Base-by-base conservation (phyloP, 441 rosid genomes). In the Populus trichocarpa region DNA sequence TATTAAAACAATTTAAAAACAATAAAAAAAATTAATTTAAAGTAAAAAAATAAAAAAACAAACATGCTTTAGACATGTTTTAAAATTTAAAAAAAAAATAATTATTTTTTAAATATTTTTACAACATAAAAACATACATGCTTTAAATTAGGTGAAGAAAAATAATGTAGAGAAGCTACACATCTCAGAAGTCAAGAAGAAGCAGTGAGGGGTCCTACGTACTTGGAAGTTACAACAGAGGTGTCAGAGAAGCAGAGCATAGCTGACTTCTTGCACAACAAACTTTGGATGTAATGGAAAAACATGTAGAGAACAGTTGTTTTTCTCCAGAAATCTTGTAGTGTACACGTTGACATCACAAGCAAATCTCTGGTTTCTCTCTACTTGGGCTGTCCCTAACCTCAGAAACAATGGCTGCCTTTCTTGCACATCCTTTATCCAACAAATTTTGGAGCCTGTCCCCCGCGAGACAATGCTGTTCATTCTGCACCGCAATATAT, bases 121-220 rank as follows among this genome's bases (percentile, higher is more conserved):
- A 32, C 5, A 32, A 32, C 1, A 32, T 32, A 1, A 32, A 32
- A 32, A 32, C 33, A 32, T 6, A 32, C 33, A 6, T 32, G 33
- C 6, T 32, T 32, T 28, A 65, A 53, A 18, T 8, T 32, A 46
- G 69, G 63, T 7, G 11, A 63, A 61, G 76, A 23, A 73, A 10
- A 61, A 10, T 13, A 16, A 59, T n/a, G 4, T 2, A 59, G 25
- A 3, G 23, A 20, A 72, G 59, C 13, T 16, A 16, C 25, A 5
- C 3, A 30, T 7, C 6, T 28, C 16, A 7, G 18, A 71, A 57
- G 64, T n/a, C 22, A n/a, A 30, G 32, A 23, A 76, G 38, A 23
- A 69, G 22, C 12, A 30, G 36, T 20, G 22, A 8, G 63, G 23
- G 78, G 79, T 76, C 79, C 79, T 76, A 57, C 73, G 61, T 8